Evolutionary conservation across 1,139 yeast species (phyloP), one percentile per base, ranked within the genome.

Genomic region (Blastobotrys serpentis): DNA sequence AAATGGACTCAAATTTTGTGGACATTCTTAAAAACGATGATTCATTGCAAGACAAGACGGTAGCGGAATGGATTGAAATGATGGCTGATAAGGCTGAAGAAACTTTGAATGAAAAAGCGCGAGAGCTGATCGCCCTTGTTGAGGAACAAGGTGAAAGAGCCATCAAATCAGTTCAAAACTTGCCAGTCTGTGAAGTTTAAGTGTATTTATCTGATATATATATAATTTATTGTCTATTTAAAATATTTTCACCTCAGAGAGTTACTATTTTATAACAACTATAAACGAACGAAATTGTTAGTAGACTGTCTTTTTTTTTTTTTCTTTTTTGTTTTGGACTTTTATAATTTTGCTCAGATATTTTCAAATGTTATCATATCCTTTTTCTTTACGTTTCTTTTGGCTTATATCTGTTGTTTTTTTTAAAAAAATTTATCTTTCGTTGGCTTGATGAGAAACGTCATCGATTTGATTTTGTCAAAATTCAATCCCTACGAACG

Each of bases 21-120:
- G 25, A 42, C 4, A 29, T 42, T 22, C 19, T 21, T 2, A 17
- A 39, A 7, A 23, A 34, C 11, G 46, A 41, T 3, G 34, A 14
- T 16, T 29, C 43, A 6, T 21, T 41, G 8, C 33, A 41, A 58
- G 73, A 77, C 22, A 79, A 84, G 84, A 80, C 87, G 0, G 77
- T 88, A 14, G 74, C 74, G 45, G 79, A 84, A 52, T 88, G 95
- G 95, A 68, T 86, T 17, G 64, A 63, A 42, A 72, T 75, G 56
- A 75, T 78, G 58, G 64, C 69, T 2, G 62, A 59, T 17, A 51
- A 53, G 37, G 58, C 66, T 2, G 70, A 68, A 39, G 54, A 54
- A 8, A 62, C 61, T 23, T 48, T 72, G 16, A 49, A 55, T n/a
- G 60, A 57, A 19, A 62, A 61, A 29, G 70, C 72, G 48, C 60